Percentiles rank a stretch among this genome's conserved stretches.
phyloP scores from a whole-genome alignment of 495 filamentous ascomycete species.

The Penicillium pulvis region DNA sequence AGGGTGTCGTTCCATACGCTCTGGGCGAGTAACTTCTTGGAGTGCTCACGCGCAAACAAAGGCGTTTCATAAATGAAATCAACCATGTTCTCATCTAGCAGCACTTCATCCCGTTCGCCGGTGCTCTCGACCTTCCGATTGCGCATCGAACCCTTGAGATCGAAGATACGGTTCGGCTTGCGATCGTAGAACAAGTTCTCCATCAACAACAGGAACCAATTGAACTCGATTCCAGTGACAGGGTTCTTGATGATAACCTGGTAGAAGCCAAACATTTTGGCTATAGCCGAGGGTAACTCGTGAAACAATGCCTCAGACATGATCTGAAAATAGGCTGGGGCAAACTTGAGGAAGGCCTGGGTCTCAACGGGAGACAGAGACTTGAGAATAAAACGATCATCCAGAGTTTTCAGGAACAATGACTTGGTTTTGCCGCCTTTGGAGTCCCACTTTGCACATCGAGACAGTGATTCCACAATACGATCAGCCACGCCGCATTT shows the following conservation, averaged over 20 bases:
- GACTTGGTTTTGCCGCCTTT: constrained; percentile 98
- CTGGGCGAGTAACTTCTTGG: constrained; percentile 81
- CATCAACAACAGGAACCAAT: constrained; percentile 93
- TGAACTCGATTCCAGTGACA: constrained; percentile 87
- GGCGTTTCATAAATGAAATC: constrained; percentile 98
- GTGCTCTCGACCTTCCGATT: constrained; percentile 95
- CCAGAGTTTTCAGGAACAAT: constrained; percentile 95
- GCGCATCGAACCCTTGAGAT: constrained; percentile 97
- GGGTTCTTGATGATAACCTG: constrained; percentile 97
- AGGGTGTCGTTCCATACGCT: constrained; percentile 95
- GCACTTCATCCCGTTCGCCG: constrained; percentile 91
- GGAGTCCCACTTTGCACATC: constrained; percentile 97
- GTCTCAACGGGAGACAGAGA: constrained; percentile 89
- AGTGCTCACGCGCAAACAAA: constrained; percentile 89
- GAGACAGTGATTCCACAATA: constrained; percentile 91
- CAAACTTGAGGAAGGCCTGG: constrained; percentile 89
- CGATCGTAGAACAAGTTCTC: constrained; percentile 99
- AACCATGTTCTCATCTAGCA: constrained; percentile 98
- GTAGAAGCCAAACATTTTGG: constrained; percentile 99
- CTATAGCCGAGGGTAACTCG: constrained; percentile 93
- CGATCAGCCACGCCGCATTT: constrained; percentile 93
- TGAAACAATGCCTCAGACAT: constrained; percentile 97
- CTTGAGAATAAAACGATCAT: constrained; percentile 91
- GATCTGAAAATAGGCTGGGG: constrained; percentile 94
- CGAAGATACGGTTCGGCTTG: constrained; percentile 87